Evolutionary conservation across 441 rosid genomes (phyloP), one percentile per base, ranked within the genome.

Genomic region (Adansonia gregorii): DNA sequence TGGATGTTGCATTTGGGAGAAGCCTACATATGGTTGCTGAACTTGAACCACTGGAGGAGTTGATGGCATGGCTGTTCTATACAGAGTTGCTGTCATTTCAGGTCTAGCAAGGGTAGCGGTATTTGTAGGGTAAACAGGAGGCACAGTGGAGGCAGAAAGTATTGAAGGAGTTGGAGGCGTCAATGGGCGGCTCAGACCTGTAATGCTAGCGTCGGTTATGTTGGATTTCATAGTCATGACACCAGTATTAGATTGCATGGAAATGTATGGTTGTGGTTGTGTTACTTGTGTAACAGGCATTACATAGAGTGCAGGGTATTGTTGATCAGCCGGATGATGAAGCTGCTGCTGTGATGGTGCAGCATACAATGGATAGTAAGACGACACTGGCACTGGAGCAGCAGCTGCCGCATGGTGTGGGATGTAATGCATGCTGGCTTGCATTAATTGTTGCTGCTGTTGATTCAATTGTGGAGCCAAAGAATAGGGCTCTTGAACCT

Each of bases 361-460:
- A 63, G 89, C 54, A 81, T 88, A 88, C 43, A 88, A 75, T 1
- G 88, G 88, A 66, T 87, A 83, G 83, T 86, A 90, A 8, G 91
- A 87, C 24, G 88, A 68, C 82, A 83, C 20, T 31, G 83, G 81
- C 74, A 80, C 73, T 0, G 74, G 77, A 61, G 77, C 59, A 12
- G 81, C 27, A 17, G 74, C 74, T 10, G 67, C 27, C 27, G 63
- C 1, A 43, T 82, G 86, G 61, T 87, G 85, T 8, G 89, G 89
- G 54, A 85, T 71, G 80, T 86, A 90, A 54, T 88, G 90, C 65
- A 84, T 78, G 56, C 84, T 83, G 65, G 85, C 67, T 61, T 88
- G 92, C 76, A 24, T 24, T 24, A 24, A 24, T 27, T 39, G 72
- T 31, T 69, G 79, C 20, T 80, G 86, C 54, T 82, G 89, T 31